Percentiles rank a stretch among this genome's conserved stretches.
Conservation (phyloP, 2,329 filamentous ascomycete genomes). For the Camillea tinctor region DNA sequence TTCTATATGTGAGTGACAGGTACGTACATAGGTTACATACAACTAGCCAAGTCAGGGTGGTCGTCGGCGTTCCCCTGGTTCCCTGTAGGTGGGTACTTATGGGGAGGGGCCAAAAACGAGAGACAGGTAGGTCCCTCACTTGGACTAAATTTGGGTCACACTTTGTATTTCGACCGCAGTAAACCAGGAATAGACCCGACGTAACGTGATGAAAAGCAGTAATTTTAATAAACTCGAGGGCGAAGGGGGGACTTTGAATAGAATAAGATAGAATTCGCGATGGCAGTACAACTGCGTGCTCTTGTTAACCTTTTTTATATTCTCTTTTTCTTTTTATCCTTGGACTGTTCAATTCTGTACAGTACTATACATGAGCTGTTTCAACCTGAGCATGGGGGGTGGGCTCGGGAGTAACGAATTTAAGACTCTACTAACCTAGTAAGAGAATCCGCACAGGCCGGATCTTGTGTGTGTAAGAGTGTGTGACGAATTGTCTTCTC, state of each 20-base stretch:
- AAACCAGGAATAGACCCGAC: not conserved
- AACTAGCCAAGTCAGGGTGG: not conserved
- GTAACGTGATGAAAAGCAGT: not conserved
- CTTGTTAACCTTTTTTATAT: constrained; percentile 7
- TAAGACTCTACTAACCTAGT: not conserved
- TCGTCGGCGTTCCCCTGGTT: constrained; percentile 4
- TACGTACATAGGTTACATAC: not conserved
- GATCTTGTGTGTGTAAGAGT: not conserved
- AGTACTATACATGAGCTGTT: constrained; percentile 16
- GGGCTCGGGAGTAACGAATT: constrained; percentile 9
- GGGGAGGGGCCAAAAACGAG: not conserved
- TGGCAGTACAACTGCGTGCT: constrained; percentile 5
- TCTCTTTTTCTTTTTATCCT: constrained; percentile 8
- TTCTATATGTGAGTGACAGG: not conserved
- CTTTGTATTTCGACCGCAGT: not conserved
- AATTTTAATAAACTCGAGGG: not conserved
- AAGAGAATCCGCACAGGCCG: constrained; percentile 5
- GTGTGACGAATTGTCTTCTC: not conserved
- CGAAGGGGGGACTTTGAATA: too few relatives aligned
- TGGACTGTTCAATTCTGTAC: too few relatives aligned
- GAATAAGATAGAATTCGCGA: constrained; percentile 3
- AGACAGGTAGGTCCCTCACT: not conserved
- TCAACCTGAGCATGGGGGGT: constrained; percentile 26
- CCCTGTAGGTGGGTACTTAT: not conserved
- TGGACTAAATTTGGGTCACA: not conserved